phyloP scores from a whole-genome alignment of 176 grass and related monocot genomes.

The barley (Hordeum vulgare) region DNA sequence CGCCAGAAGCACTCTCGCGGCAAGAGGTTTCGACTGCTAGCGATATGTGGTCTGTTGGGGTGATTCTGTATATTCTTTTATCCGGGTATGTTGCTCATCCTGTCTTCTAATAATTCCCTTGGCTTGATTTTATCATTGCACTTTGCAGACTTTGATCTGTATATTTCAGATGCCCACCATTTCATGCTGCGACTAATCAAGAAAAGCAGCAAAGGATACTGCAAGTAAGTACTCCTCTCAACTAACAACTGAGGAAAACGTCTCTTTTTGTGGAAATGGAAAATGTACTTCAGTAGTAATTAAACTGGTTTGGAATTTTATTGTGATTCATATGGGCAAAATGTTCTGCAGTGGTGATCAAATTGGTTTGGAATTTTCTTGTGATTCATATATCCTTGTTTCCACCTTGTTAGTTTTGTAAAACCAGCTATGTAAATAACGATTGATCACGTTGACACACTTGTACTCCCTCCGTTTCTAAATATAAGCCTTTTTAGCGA shows the following conservation, averaged over 20 bases:
- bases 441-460: neutral
- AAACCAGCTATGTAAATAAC: neutral
- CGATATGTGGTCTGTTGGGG: constrained; percentile 78
- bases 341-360: neutral
- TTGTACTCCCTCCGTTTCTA: too few relatives aligned
- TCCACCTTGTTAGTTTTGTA: neutral
- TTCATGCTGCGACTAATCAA: constrained; percentile 54
- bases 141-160: neutral
- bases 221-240: constrained; percentile 38
- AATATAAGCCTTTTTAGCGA: too few relatives aligned
- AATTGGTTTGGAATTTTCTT: neutral
- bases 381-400: neutral
- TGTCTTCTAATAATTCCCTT: constrained; percentile 4
- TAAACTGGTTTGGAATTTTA: neutral
- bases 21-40: constrained; percentile 57
- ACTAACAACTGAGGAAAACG: neutral
- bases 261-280: neutral
- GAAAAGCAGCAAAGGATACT: constrained; percentile 64
- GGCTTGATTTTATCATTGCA: neutral
- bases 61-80: constrained; percentile 65
- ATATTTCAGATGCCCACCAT: constrained; percentile 58
- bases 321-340: neutral
- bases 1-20: constrained; percentile 52
- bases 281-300: neutral
- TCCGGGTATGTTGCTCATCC: constrained; percentile 48